phyloP scores from a whole-genome alignment of 1,139 yeast genomes.

The Kodamaea suecica region DNA sequence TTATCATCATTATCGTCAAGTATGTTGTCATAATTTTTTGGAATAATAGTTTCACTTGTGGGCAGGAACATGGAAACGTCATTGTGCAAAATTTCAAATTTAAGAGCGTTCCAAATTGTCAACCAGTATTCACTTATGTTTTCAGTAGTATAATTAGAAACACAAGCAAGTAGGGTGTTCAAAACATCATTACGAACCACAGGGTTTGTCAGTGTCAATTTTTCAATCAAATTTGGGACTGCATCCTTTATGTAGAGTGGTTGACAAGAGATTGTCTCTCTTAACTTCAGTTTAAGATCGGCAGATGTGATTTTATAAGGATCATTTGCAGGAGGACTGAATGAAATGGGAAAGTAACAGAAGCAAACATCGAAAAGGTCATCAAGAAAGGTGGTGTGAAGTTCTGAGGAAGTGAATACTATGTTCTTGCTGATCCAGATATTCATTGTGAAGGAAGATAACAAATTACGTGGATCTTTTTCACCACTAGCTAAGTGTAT shows the following conservation, averaged over 20 bases:
- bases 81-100: conserved; percentile 80
- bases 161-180: conserved; percentile 56
- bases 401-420: conserved; percentile 28
- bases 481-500: conserved; percentile 77
- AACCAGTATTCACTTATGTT: conserved; percentile 60
- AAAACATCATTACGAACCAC: conserved; percentile 75
- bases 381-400: conserved; percentile 30
- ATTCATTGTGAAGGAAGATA: conserved; percentile 66
- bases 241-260: conserved; percentile 67
- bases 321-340: conserved; percentile 88
- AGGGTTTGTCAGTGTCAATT: conserved; percentile 79
- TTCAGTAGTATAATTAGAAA: conserved; percentile 47
- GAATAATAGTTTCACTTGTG: conserved; percentile 24
- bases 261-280: conserved; percentile 61
- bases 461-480: conserved; percentile 86
- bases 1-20: conserved; percentile 39
- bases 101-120: conserved; percentile 82
- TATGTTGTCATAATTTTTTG: conserved; percentile 24
- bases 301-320: conserved; percentile 80
- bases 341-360: conserved; percentile 95
- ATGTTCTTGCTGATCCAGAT: conserved; percentile 45
- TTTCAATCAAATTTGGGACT: conserved; percentile 76
- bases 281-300: conserved; percentile 61
- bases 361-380: conserved; percentile 84
- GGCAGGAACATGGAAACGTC: conserved; percentile 43